Evolutionary conservation across 225 moss, liverwort and hornwort species (phyloP).

Genomic region (Physcomitrium patens): DNA sequence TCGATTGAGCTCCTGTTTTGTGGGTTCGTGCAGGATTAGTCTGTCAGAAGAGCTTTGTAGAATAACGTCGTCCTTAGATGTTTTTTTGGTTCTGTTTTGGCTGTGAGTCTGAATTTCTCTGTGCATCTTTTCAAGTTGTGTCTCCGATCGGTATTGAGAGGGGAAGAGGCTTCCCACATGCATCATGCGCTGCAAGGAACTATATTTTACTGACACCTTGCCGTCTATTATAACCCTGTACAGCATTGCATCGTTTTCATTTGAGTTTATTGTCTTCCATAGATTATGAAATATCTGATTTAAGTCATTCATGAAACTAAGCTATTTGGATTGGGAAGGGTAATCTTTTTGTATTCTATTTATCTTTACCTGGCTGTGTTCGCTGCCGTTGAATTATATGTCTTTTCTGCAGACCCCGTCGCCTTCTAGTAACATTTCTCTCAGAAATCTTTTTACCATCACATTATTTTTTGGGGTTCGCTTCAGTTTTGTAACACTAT

Average conservation of each 20-base stretch:
- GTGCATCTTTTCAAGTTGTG: neutral
- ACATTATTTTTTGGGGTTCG: too few species aligned
- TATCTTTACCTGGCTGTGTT: neutral
- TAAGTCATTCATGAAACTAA: neutral
- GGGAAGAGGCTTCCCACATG: neutral
- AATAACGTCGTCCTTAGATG: too few species aligned
- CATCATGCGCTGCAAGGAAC: neutral
- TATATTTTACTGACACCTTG: neutral
- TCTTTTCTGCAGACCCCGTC: too few species aligned
- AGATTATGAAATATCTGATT: neutral
- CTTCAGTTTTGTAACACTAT: too few species aligned
- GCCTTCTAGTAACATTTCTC: too few species aligned
- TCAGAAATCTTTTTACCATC: too few species aligned
- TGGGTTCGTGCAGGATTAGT: too few species aligned
- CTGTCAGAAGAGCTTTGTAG: too few species aligned
- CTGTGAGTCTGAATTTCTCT: neutral
- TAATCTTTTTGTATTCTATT: neutral
- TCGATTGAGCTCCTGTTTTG: too few species aligned
- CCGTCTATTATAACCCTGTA: neutral
- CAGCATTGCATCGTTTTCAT: neutral
- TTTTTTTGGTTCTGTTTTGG: neutral
- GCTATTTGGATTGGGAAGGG: neutral
- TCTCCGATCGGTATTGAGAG: neutral
- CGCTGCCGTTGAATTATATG: neutral
- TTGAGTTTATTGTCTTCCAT: neutral